Base-by-base conservation (phyloP, 163 green algal genomes). In the Scenedesmus sp. region DNA sequence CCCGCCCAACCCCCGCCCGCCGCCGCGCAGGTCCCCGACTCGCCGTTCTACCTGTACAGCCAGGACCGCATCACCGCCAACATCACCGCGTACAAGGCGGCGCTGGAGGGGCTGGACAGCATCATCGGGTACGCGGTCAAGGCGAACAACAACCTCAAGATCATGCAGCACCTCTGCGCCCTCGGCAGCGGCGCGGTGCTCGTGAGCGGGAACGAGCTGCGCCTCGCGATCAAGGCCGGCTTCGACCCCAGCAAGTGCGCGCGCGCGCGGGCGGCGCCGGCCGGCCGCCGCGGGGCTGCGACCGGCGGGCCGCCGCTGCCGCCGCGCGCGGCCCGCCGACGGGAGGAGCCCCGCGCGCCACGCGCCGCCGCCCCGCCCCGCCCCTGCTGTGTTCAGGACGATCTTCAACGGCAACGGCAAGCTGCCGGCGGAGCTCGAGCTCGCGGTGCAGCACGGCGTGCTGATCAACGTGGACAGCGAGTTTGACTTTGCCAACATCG, bases 351-450 rank as follows among this genome's bases (percentile, higher is more conserved):
- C n/a, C n/a, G n/a, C n/a, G n/a, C n/a, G n/a, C n/a, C n/a, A n/a
- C n/a, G n/a, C n/a, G n/a, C n/a, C n/a, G n/a, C n/a, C 39, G 39
- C 39, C 7, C 39, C 39, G 39, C 7, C 10, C 58, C 15, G 93
- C 91, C 28, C 89, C 44, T 44, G 48, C 54, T 70, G 20, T 57
- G 45, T 60, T 20, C 82, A 95, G 95, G 72, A 97, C 90, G 34
- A 92, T 99, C 29, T 93, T 99, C 75, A 99, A 99, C 80, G 96
- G 95, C 78, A 98, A 98, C 80, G 96, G 96, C 78, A 99, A 99
- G 92, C 88, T 97, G 82, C 93, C 93, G 11, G 85, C 84, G 70
- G 96, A 99, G 88, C 91, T 99, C 60, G 89, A 95, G 86, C 83
- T 97, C 50, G 96, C 95, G 6, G 95, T 92, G 56, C 28, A 93